Percentiles rank a stretch among this genome's conserved stretches.
Evolutionary conservation across 1,284 basidiomycete species (phyloP).

Genomic region (Xerocomus minutiporus): DNA sequence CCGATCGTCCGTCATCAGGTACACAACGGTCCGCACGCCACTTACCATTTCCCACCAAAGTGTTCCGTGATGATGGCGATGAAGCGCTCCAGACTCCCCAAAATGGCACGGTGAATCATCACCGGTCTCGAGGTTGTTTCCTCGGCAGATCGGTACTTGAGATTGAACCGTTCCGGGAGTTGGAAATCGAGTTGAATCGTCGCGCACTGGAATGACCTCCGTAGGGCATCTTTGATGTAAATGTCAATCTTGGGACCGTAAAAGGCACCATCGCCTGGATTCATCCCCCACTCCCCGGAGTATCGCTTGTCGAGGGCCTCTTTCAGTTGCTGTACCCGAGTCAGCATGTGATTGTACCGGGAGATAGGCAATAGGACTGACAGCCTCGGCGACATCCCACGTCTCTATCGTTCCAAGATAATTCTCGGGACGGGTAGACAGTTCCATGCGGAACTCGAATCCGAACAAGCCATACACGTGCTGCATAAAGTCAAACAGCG

Average conservation of each 20-base stretch:
- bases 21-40: not conserved
- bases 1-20: not conserved
- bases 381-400: conserved; percentile 85
- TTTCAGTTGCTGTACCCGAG: conserved; percentile 65
- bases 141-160: conserved; percentile 83
- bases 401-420: conserved; percentile 87
- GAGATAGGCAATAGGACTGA: conserved; percentile 32
- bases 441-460: conserved; percentile 92
- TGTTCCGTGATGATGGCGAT: conserved; percentile 98
- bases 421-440: conserved; percentile 96
- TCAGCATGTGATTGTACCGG: conserved; percentile 4
- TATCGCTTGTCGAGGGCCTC: conserved; percentile 84
- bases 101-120: conserved; percentile 97
- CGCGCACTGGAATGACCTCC: conserved; percentile 94
- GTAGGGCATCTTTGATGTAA: conserved; percentile 90
- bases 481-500: conserved; percentile 93
- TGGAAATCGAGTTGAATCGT: conserved; percentile 99
- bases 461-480: conserved; percentile 95
- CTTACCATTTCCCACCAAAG: conserved; percentile 93
- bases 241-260: conserved; percentile 99
- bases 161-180: conserved; percentile 95
- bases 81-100: conserved; percentile 94
- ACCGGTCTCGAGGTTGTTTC: conserved; percentile 70
- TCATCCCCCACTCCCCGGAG: conserved; percentile 89
- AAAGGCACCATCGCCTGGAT: conserved; percentile 96